A percentile compares a stretch with the other conserved stretches of the same genome.
Evolutionary conservation across 2,329 filamentous ascomycete genomes (phyloP).

Genomic region (Trichophaea hybrida): DNA sequence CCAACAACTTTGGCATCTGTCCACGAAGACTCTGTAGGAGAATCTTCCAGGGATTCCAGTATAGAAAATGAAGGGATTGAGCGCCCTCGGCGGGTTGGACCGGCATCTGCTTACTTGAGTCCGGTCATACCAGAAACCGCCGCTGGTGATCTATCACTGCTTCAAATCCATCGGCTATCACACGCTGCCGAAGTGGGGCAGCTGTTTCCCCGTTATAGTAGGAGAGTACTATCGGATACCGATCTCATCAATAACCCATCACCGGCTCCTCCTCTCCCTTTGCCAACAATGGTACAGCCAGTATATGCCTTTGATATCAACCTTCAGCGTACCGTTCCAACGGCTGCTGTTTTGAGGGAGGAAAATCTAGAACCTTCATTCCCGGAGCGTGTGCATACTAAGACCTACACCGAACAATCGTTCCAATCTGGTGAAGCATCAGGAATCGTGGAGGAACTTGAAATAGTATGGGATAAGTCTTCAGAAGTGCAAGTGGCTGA

Average conservation of each 20-base stretch:
- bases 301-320: constrained; percentile 19
- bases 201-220: constrained; percentile 17
- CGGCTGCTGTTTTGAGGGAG: background rate
- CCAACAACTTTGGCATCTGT: constrained; percentile 16
- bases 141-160: constrained; percentile 20
- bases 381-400: too few species aligned
- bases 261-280: background rate
- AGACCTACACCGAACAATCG: too few species aligned
- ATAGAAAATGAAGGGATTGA: constrained; percentile 3
- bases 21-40: constrained; percentile 10
- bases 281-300: constrained; percentile 5
- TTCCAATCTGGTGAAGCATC: background rate
- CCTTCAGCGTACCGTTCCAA: background rate
- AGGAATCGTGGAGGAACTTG: background rate
- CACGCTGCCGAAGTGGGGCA: constrained; percentile 27
- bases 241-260: background rate
- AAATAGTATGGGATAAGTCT: background rate
- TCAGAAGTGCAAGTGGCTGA: background rate
- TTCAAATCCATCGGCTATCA: constrained; percentile 24
- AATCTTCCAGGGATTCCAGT: constrained; percentile 19
- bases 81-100: constrained; percentile 6
- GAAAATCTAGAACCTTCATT: too few species aligned
- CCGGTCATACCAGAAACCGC: constrained; percentile 12
- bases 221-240: background rate
- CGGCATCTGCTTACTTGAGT: constrained; percentile 14